Base-by-base conservation (phyloP, 2,329 filamentous ascomycete species). In the Arthrinium phaeospermum region DNA sequence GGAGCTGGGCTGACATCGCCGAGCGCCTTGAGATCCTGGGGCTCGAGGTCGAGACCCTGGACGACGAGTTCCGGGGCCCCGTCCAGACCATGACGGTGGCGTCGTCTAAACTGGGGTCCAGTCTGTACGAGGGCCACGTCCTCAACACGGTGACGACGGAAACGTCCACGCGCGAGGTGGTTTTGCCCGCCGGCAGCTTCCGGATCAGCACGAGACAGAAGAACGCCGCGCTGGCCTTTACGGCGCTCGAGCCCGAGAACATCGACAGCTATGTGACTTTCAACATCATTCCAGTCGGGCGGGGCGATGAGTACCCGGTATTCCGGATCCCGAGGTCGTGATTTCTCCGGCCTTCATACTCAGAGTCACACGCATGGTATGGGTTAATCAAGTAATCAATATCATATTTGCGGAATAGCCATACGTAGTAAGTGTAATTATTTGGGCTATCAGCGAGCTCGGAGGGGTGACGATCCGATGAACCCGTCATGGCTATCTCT, bases 241-340 rank as follows among this genome's bases (percentile, higher is more conserved):
- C 76, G 2, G 74, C 76, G 30, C 76, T 79, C 27, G 78, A 79
- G 71, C 78, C 77, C 19, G 78, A 79, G 73, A 77, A 77, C 67
- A 73, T 77, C 6, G 78, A 79, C 67, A 78, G 76, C 13, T 79
- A 78, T 37, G 78, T 78, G 37, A 69, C 74, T 27, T 78, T 79
- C n/a, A 77, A 77, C 67, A 69, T 78, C 37, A 44, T 79, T 2
- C 78, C 77, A 2, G 76, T 78, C 10, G n/a, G 49, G 24, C 67
- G 47, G 2, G 77, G 77, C 3, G 77, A 78, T 34, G 78, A 78
- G 45, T 78, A 78, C 72, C 77, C 78, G 34, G 72, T 78, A 41
- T 79, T 77, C 70, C 75, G 78, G 68, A 71, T 77, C 6, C 30
- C 49, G 10, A n/a, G 57, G 16, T 53, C 51, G 4, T 57, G 47